Conservation (phyloP, 2,329 filamentous ascomycete genomes). For the Colletotrichum viniferum region DNA sequence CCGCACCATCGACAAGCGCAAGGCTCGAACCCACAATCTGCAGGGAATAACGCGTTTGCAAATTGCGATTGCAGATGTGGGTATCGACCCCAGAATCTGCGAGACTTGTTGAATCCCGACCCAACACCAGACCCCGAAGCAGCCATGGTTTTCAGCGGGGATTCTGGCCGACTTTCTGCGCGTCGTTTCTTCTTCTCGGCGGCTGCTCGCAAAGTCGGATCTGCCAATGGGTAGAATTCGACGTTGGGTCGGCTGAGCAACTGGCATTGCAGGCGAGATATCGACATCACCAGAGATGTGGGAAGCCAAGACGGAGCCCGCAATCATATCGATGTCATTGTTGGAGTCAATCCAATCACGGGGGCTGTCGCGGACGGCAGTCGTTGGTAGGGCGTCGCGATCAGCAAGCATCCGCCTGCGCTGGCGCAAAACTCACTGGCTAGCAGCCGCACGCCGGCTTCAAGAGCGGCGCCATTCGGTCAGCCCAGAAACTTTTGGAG, state of each 20-base stretch:
- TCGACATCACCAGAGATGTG: not conserved
- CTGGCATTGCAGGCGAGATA: not conserved
- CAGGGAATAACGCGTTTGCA: not conserved
- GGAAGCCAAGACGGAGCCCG: conserved; percentile 2
- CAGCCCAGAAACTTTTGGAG: conserved; percentile 5
- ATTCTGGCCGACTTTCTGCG: not conserved
- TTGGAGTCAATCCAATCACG: conserved; percentile 12
- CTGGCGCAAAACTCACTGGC: conserved; percentile 1
- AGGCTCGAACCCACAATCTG: not conserved
- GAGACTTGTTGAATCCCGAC: conserved; percentile 12
- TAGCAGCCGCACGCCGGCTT: conserved; percentile 1
- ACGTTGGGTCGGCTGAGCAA: not conserved
- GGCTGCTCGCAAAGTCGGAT: not conserved
- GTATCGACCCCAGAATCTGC: conserved; percentile 8
- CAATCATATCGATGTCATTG: conserved; percentile 18
- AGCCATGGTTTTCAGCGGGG: conserved; percentile 5
- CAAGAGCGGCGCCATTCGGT: conserved; percentile 7
- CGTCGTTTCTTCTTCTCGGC: not conserved
- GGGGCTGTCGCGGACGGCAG: not conserved
- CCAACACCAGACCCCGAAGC: conserved; percentile 6
- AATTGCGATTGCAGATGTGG: conserved; percentile 9
- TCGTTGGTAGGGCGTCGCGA: conserved; percentile 12
- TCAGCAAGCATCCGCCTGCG: conserved; percentile 11
- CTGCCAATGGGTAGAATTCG: not conserved
- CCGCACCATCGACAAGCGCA: not conserved